phyloP scores from a whole-genome alignment of 345 rosid species.

The Salix dunnii region DNA sequence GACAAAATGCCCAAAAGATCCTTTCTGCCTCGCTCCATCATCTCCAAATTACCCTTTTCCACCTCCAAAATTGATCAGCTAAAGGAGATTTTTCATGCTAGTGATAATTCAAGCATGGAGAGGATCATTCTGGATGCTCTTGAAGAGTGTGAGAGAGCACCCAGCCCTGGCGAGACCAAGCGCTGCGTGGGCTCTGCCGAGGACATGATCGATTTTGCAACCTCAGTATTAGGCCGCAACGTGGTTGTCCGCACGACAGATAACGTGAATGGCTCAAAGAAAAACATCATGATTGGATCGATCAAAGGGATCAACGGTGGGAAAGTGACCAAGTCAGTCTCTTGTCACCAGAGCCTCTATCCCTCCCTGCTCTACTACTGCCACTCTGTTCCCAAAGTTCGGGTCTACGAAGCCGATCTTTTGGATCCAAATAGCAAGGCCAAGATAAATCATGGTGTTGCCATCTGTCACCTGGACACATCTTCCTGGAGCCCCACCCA shows the following conservation, averaged over 20 bases:
- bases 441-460: constrained; percentile 71
- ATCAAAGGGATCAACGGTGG: constrained; percentile 68
- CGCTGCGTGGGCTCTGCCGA: constrained; percentile 81
- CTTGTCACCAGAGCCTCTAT: constrained; percentile 83
- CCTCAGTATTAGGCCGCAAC: constrained; percentile 56
- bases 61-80: constrained; percentile 30
- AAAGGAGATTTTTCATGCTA: constrained; percentile 46
- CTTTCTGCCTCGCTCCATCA: constrained; percentile 71
- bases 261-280: constrained; percentile 50
- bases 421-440: constrained; percentile 43
- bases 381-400: constrained; percentile 86
- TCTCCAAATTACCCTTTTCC: constrained; percentile 60
- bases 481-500: constrained; percentile 76
- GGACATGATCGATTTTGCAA: constrained; percentile 84
- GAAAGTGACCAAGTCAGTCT: constrained; percentile 60
- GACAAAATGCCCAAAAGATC: constrained; percentile 94
- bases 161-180: constrained; percentile 75
- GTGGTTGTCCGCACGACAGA: constrained; percentile 60
- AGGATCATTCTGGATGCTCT: constrained; percentile 47
- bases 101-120: constrained; percentile 60
- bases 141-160: constrained; percentile 61
- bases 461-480: constrained; percentile 83
- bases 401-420: constrained; percentile 72
- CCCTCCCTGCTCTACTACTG: constrained; percentile 83
- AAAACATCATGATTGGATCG: constrained; percentile 49